Conservation (phyloP, 2,329 filamentous ascomycete genomes). For the Nothopassalora personata region DNA sequence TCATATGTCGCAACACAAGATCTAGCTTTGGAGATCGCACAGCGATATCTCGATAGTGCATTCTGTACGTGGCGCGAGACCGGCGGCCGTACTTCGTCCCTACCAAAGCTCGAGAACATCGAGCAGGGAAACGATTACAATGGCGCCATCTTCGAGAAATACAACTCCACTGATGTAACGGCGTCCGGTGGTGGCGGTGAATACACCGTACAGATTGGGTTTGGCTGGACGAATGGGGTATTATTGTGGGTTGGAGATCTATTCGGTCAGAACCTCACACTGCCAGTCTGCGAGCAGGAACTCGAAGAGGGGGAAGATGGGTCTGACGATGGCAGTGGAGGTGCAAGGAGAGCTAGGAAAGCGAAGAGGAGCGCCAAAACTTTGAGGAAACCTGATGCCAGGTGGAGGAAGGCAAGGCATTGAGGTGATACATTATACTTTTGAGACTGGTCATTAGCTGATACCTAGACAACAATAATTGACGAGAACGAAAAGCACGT, state of each 20-base stretch:
- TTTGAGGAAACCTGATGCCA: not conserved
- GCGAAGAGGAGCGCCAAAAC: not conserved
- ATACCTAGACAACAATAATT: no score
- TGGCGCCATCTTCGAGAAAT: constrained; percentile 68
- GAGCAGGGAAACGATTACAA: constrained; percentile 30
- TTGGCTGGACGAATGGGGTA: constrained; percentile 66
- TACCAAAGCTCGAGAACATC: constrained; percentile 48
- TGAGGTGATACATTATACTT: not conserved
- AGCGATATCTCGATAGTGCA: constrained; percentile 61
- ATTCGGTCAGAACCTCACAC: constrained; percentile 52
- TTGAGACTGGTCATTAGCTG: no score
- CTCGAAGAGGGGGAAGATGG: constrained; percentile 9
- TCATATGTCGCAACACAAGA: constrained; percentile 51
- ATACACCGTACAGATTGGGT: constrained; percentile 64
- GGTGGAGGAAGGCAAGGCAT: constrained; percentile 4
- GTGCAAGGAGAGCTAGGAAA: not conserved
- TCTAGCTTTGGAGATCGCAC: constrained; percentile 55
- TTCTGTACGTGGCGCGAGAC: constrained; percentile 68
- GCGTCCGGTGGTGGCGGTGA: constrained; percentile 61
- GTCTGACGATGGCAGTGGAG: not conserved
- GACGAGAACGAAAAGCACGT: no score
- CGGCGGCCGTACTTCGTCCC: constrained; percentile 54
- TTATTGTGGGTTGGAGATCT: constrained; percentile 61
- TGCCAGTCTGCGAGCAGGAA: constrained; percentile 41
- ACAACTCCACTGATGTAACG: constrained; percentile 56